Base-by-base conservation (phyloP, 345 rosid species). In the Corchorus capsularis region DNA sequence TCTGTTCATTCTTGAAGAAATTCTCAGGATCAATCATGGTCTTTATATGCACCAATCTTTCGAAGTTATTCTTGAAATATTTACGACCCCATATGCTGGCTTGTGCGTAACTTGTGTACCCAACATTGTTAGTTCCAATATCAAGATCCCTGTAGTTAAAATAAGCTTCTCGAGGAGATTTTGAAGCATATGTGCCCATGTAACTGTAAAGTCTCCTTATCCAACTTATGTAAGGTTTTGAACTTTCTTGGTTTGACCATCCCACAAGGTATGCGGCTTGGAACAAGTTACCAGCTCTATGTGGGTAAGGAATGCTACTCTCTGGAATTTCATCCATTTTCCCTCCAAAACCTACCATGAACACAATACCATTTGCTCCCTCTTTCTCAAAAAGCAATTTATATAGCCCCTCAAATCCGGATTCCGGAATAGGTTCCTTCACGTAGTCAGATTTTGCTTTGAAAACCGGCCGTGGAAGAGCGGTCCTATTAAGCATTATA, bases 121-220 rank as follows among this genome's bases (percentile, higher is more conserved):
- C 64, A 16, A 67, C 70, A 22, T 17, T 72, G 57, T 86, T 86
- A 75, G 49, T 61, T 2, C 95, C 97, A 37, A 89, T 8, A 63
- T 90, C 97, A 4, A 89, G 80, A 78, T 92, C 97, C 50, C 88
- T 83, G 57, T 92, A 92, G 59, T 92, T 90, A 35, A 87, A 76
- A 64, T 86, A 92, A 4, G 93, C 84, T 6, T 45, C 76, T 55
- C 92, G 74, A 2, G 91, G 91, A 15, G 76, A 60, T 27, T 73
- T 81, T 22, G 93, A 88, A 62, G 88, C 96, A 75, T 71, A 84
- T 0, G 91, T 81, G 0, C 91, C 84, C 93, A 82, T 93, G 79
- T 60, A 90, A 49, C 83, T 72, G 73, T 86, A 39, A 9, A 91
- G 85, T 60, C 76, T 75, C 27, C 83, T 79, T 6, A 77, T 80